phyloP scores from a whole-genome alignment of 192 early-diverging fungal species.

The Entomortierella chlamydospora region DNA sequence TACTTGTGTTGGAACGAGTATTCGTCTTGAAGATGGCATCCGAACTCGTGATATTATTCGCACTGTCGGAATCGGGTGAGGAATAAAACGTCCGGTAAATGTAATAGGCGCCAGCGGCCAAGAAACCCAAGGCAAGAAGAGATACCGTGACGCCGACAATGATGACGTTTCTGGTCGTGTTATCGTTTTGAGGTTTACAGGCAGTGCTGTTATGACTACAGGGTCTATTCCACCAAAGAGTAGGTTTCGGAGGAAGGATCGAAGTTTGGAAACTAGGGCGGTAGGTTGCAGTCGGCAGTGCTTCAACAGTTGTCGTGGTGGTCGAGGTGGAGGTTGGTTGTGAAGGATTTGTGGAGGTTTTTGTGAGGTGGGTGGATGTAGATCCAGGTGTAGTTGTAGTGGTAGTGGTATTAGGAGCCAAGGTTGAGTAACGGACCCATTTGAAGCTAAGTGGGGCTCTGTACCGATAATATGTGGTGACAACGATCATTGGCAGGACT shows the following conservation, averaged over 20 bases:
- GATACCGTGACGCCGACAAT: no score
- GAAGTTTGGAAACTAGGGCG: neutral
- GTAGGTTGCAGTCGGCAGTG: neutral
- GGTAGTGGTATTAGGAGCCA: neutral
- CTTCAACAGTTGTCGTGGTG: neutral
- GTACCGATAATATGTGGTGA: neutral
- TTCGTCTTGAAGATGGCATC: neutral
- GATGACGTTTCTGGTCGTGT: no score
- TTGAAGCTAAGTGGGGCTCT: conserved; percentile 4
- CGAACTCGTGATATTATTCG: neutral
- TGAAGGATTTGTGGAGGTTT: neutral
- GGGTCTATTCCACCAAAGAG: neutral
- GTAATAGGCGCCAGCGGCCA: conserved; percentile 17
- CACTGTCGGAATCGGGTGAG: neutral
- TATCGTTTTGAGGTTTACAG: no score
- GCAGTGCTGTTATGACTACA: no score
- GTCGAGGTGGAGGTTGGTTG: neutral
- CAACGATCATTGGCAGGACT: conserved; percentile 4
- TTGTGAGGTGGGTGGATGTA: neutral
- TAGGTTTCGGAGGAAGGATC: neutral
- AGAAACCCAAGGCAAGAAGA: conserved; percentile 1
- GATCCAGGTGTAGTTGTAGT: neutral
- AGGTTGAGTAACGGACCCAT: conserved; percentile 3
- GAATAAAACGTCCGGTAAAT: conserved; percentile 24
- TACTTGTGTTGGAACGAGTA: neutral